Conservation (phyloP, 225 moss, liverwort and hornwort genomes). For the Pseudisothecium myosuroides region DNA sequence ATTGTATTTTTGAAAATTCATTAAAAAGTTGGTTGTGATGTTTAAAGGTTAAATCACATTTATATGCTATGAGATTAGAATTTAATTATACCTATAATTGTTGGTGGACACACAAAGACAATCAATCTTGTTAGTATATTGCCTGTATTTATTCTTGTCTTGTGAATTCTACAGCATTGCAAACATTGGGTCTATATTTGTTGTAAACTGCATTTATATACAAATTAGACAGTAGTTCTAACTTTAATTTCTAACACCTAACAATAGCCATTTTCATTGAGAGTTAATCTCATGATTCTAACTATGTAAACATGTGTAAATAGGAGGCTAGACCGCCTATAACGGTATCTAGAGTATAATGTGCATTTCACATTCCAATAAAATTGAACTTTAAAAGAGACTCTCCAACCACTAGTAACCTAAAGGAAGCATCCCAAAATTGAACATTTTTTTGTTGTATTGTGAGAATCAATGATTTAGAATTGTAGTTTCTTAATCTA, state of each 20-base stretch:
- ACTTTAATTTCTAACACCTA: not conserved
- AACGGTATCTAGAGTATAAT: accelerated
- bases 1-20: not conserved
- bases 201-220: too few relatives aligned
- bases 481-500: not conserved
- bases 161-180: not conserved
- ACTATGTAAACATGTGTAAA: not conserved
- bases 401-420: not conserved
- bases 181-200: not conserved
- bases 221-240: too few relatives aligned
- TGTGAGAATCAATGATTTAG: not conserved
- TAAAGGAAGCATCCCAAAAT: not conserved
- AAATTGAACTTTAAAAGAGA: not conserved
- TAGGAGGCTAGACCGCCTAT: accelerated
- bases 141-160: not conserved
- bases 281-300: not conserved
- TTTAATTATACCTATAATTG: not conserved
- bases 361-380: not conserved
- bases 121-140: not conserved
- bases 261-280: not conserved
- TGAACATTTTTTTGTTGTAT: not conserved
- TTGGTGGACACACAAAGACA: not conserved
- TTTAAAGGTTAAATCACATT: not conserved
- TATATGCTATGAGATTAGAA: not conserved
- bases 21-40: not conserved